Evolutionary conservation across 345 rosid species (phyloP).

Genomic region (Salix exigua): DNA sequence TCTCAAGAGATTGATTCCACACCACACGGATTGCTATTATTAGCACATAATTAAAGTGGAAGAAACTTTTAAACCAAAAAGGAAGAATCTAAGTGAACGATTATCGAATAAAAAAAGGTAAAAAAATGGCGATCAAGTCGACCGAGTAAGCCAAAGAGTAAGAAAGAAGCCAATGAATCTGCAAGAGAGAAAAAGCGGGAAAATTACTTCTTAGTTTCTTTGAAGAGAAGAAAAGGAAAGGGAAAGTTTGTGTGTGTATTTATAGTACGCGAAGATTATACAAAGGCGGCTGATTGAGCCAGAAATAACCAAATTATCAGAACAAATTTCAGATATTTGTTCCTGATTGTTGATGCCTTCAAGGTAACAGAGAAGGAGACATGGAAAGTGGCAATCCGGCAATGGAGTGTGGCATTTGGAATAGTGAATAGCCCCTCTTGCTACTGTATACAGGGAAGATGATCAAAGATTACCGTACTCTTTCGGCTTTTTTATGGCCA

Average conservation of each 20-base stretch:
- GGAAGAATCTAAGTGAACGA: background rate
- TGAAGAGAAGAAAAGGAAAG: conserved; percentile 6
- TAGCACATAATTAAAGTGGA: background rate
- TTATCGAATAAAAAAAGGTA: background rate
- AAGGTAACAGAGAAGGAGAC: background rate
- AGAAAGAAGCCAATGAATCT: background rate
- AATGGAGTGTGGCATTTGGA: background rate
- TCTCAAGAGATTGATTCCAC: conserved; percentile 17
- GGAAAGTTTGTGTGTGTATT: background rate
- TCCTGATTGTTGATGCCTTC: conserved; percentile 10
- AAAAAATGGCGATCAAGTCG: conserved; percentile 3
- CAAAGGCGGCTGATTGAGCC: background rate
- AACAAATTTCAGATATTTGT: background rate
- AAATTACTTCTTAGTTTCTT: background rate
- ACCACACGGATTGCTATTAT: background rate
- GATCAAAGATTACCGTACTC: background rate
- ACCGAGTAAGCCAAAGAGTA: background rate
- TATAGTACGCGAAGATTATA: background rate
- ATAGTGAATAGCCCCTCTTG: background rate
- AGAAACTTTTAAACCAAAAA: conserved; percentile 1
- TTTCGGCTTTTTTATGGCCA: background rate
- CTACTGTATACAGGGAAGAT: background rate
- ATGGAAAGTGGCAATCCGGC: conserved; percentile 9
- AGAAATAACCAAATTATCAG: background rate
- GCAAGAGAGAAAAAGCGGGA: conserved; percentile 7